Conservation (phyloP, 768 basidiomycete species). For the Boletus rubescentipes region DNA sequence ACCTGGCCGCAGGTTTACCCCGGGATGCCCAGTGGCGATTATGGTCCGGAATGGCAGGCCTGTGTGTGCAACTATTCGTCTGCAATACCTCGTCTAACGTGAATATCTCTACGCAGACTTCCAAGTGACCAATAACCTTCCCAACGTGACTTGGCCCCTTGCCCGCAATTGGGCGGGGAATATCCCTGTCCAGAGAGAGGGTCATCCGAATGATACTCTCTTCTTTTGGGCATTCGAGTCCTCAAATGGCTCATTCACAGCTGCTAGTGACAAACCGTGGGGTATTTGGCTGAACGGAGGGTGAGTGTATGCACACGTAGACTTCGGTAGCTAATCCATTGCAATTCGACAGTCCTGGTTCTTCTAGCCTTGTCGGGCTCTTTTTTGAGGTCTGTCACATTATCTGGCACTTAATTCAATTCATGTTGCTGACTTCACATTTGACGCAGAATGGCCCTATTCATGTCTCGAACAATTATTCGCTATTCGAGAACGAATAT, state of each 20-base stretch:
- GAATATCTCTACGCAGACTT: slow-evolving; percentile 44
- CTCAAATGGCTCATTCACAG: slow-evolving; percentile 61
- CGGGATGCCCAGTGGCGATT: slow-evolving; percentile 44
- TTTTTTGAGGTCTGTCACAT: slow-evolving; percentile 56
- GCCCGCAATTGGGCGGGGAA: slow-evolving; percentile 60
- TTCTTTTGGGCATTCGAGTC: too few species aligned
- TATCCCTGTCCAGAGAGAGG: slow-evolving; percentile 54
- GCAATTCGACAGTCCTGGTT: slow-evolving; percentile 49
- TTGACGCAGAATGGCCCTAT: slow-evolving; percentile 67
- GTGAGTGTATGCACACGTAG: slow-evolving; percentile 31
- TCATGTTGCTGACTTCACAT: neutral
- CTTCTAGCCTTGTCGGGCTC: slow-evolving; percentile 65
- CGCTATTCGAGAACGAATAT: slow-evolving; percentile 48
- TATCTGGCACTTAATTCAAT: too few species aligned
- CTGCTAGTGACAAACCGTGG: slow-evolving; percentile 54
- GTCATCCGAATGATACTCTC: slow-evolving; percentile 62
- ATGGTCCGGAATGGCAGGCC: slow-evolving; percentile 57
- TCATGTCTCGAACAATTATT: slow-evolving; percentile 51
- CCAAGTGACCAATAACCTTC: slow-evolving; percentile 52
- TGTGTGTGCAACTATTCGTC: slow-evolving; percentile 41
- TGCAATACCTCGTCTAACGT: neutral
- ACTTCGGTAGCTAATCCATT: neutral
- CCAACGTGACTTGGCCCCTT: slow-evolving; percentile 56
- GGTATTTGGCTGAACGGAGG: slow-evolving; percentile 74
- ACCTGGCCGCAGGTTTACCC: slow-evolving; percentile 43